Evolutionary conservation across 306 rosid species (phyloP), one percentile per base, ranked within the genome.

Genomic region (Gastrolobium bilobum): DNA sequence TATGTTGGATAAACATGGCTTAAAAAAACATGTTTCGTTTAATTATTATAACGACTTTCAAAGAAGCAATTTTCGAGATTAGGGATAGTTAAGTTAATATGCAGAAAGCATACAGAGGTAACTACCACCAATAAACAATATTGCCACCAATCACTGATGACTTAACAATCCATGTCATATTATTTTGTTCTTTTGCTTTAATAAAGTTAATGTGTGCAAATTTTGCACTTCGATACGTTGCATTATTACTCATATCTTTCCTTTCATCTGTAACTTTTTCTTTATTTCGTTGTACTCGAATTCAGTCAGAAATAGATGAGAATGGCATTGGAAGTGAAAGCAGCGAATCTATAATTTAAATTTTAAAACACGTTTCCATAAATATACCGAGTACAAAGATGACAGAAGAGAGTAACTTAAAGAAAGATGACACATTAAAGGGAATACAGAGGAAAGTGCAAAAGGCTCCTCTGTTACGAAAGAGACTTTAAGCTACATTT

Each of bases 361-460:
- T 20, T 47, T 20, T 48, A 26, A 30, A 61, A 42, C n/a, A 59
- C 34, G 37, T 78, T 59, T 5, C 58, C 82, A 79, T 79, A 68
- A 68, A 77, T 71, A 77, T 76, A 63, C 3, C 20, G 80, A 70
- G 83, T 60, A 77, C 76, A 63, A 68, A 53, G 81, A 73, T 61
- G 68, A 70, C 74, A 67, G 39, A 42, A 10, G 84, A 61, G 73
- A 66, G 79, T 56, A 56, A 84, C 70, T 38, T 70, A 35, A 80
- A 76, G 40, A 75, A 69, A 39, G 68, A 72, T 33, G 73, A 84
- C 85, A 86, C 65, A 80, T 69, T 47, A 72, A 75, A 83, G 82
- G 66, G 65, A 77, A 78, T 39, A 44, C 77, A 58, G 87, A 81
- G 89, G 87, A 73, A 79, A 81, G 83, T 81, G 70, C 72, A 75